Evolutionary conservation across 2,329 filamentous ascomycete genomes (phyloP).

Genomic region (Ceratocystis eucalypticola): DNA sequence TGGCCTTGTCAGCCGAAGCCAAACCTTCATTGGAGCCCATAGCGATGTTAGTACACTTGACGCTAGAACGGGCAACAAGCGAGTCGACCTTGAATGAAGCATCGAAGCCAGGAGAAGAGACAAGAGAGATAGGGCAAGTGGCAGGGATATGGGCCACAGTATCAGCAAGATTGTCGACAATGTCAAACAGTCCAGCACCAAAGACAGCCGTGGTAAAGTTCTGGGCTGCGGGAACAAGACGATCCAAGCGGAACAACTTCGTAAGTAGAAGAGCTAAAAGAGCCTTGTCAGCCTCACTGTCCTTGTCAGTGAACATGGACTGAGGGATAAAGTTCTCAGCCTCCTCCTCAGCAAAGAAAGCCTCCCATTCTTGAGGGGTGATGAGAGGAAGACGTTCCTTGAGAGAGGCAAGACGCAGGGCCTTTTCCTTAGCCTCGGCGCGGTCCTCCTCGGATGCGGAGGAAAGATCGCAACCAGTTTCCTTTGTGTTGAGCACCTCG

Average conservation of each 20-base stretch:
- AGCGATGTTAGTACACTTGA: constrained; percentile 88
- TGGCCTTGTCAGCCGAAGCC: constrained; percentile 86
- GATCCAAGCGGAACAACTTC: constrained; percentile 89
- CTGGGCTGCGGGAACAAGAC: constrained; percentile 85
- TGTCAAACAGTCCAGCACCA: constrained; percentile 66
- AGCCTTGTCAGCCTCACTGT: constrained; percentile 53
- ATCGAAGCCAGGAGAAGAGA: constrained; percentile 92
- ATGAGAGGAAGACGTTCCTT: constrained; percentile 57
- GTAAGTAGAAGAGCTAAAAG: constrained; percentile 76
- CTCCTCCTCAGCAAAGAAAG: constrained; percentile 71
- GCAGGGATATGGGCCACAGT: constrained; percentile 76
- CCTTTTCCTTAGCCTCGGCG: constrained; percentile 54
- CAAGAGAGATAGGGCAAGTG: constrained; percentile 74
- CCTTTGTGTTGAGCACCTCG: constrained; percentile 62
- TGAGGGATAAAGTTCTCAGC: constrained; percentile 73
- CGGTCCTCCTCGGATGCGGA: constrained; percentile 25
- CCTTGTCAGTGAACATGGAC: constrained; percentile 49
- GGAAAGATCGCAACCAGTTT: constrained; percentile 67
- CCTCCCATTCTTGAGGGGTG: constrained; percentile 55
- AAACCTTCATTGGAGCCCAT: constrained; percentile 97
- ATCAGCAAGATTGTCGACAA: constrained; percentile 70
- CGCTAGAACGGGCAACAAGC: constrained; percentile 69
- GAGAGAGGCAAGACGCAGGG: constrained; percentile 57
- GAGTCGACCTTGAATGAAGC: constrained; percentile 98
- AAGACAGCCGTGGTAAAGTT: constrained; percentile 82